Evolutionary conservation across 2,329 filamentous ascomycete species (phyloP), one percentile per base, ranked within the genome.

Genomic region (Cercospora sp.): DNA sequence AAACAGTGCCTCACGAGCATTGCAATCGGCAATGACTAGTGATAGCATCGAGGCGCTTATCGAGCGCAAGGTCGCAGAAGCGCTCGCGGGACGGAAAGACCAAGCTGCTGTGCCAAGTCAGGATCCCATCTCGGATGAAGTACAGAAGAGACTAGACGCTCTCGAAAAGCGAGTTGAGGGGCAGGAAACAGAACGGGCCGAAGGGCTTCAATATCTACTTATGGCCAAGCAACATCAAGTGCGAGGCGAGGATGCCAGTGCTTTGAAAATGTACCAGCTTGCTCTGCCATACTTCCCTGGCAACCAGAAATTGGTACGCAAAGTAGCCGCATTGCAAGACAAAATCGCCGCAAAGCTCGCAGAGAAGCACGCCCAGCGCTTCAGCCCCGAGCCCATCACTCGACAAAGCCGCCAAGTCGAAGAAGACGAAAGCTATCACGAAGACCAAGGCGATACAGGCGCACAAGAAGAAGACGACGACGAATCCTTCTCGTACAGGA

Each of bases 191-290:
- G 92, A 96, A 28, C 88, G 91, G 63, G 90, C 92, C 0, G 92
- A 97, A 70, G 95, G 94, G 0, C 80, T 98, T 30, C 91, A 93
- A 10, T 93, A 91, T 74, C 81, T 98, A 37, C 84, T 97, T n/a
- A 93, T 95, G 85, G 94, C 93, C 1, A 91, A 95, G 72, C 93
- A 97, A 78, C 91, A 96, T 76, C 93, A 94, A 77, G 92, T 93
- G 63, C 86, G 88, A 3, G 93, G 93, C 1, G 92, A 97, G 73
- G 89, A 96, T 62, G 83, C 83, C 3, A 91, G 88, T 37, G 93
- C 94, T 0, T 81, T 98, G 68, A 89, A 88, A 73, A 94, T 95
- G 88, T 97, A 97, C 77, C 90, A 94, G 78, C 83, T 92, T 71
- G 94, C 94, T 0, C 81, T 93, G 63, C 91, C 92, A 0, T 95